phyloP scores from a whole-genome alignment of 2,329 filamentous ascomycete species.

The Fusarium odoratissimum region DNA sequence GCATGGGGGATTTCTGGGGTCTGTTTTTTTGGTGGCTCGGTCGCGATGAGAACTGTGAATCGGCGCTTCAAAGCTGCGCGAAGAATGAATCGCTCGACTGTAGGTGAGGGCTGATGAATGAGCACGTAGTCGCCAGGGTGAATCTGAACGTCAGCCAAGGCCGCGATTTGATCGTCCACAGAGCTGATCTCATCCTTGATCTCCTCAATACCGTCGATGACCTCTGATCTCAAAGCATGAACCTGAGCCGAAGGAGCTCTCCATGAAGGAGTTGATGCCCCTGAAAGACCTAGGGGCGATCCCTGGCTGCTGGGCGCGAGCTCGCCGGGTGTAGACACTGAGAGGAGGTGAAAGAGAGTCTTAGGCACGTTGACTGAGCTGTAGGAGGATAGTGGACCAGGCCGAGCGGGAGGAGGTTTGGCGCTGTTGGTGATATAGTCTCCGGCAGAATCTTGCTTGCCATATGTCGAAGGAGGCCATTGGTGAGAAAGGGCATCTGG shows the following conservation, averaged over 20 bases:
- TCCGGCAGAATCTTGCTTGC: conserved; percentile 51
- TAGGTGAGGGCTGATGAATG: conserved; percentile 85
- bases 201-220: conserved; percentile 93
- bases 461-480: conserved; percentile 48
- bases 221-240: conserved; percentile 85
- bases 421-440: conserved; percentile 46
- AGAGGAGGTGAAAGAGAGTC: conserved; percentile 90
- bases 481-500: conserved; percentile 43
- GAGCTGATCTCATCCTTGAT: conserved; percentile 95
- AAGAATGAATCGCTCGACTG: conserved; percentile 89
- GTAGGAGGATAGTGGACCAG: conserved; percentile 70
- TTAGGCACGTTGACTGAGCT: conserved; percentile 75
- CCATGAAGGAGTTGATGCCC: conserved; percentile 62
- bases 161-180: conserved; percentile 92
- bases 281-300: conserved; percentile 62
- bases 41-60: conserved; percentile 89
- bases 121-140: conserved; percentile 93
- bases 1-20: conserved; percentile 57
- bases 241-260: conserved; percentile 57
- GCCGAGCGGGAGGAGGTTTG: conserved; percentile 58
- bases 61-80: conserved; percentile 89
- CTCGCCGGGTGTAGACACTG: conserved; percentile 70
- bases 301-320: conserved; percentile 49
- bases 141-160: conserved; percentile 89
- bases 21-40: conserved; percentile 62